phyloP scores from a whole-genome alignment of 371 early-diverging fungal species.

The Mortierella sp. region DNA sequence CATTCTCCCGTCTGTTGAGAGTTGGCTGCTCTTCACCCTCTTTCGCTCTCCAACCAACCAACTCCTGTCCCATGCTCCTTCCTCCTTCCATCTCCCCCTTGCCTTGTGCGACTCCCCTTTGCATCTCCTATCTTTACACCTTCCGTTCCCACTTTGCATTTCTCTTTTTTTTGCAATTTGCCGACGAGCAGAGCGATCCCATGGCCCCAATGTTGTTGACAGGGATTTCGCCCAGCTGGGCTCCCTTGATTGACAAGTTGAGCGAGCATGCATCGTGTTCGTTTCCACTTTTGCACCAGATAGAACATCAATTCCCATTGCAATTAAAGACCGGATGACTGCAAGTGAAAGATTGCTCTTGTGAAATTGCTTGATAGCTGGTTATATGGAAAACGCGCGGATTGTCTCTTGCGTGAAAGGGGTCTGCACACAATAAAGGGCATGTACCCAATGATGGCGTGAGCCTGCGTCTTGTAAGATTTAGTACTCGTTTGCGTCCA shows the following conservation, averaged over 20 bases:
- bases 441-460: background rate
- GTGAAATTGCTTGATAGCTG: no score
- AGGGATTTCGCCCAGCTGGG: slow-evolving; percentile 66
- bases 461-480: slow-evolving; percentile 31
- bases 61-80: background rate
- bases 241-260: background rate
- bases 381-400: no score
- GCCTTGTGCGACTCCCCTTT: background rate
- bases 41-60: slow-evolving; percentile 71
- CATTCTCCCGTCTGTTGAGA: background rate
- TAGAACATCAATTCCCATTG: slow-evolving; percentile 28
- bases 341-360: no score
- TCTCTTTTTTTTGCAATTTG: background rate
- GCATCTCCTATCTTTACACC: background rate
- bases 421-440: no score
- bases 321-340: slow-evolving; percentile 1
- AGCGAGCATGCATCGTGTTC: background rate
- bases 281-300: no score
- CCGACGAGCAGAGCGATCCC: background rate
- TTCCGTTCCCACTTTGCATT: background rate
- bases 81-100: background rate
- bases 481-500: slow-evolving; percentile 52
- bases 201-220: background rate
- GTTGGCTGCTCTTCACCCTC: slow-evolving; percentile 6
- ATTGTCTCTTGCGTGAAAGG: no score